Base-by-base conservation (phyloP, 352 stramenopile genomes). In the Globisporangium carolinianum region DNA sequence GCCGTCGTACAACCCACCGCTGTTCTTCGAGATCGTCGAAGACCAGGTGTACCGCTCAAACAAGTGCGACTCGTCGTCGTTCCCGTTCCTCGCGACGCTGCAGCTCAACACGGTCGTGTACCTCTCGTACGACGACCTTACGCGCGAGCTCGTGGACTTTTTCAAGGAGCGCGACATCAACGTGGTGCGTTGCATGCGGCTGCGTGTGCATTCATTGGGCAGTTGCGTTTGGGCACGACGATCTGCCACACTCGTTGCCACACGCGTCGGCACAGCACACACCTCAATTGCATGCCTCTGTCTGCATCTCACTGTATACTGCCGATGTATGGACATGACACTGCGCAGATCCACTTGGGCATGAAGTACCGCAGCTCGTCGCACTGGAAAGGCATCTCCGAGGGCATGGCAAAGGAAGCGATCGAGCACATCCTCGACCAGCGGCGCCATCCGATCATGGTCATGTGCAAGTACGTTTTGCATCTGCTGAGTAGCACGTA, bases 1-100 rank as follows among this genome's bases (percentile, higher is more conserved):
- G 57, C 80, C 81, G 54, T 87, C 81, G 35, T 67, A 91, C 62
- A 94, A 92, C 63, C 82, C 84, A 54, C 84, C 84, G 59, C 69
- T 89, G 58, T 94, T 88, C 76, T 94, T 92, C 59, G 84, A 91
- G 69, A 91, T 94, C 60, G 84, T 94, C 48, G 84, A 92, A 63
- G 76, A 90, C 59, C 73, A 85, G 51, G 84, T 94, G 15, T 94
- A 87, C 51, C 76, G 79, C 46, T 89, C 78, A 60, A 94, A 94
- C 77, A 94, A 91, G 60, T 94, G 81, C 68, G 84, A 94, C 61
- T 68, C 78, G 55, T 89, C 81, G 36, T 90, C 80, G 17, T 91
- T 94, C 67, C 75, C 85, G 56, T 94, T 92, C 63, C 67, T 94
- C 53, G 72, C 76, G 50, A 87, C 72, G 41, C 67, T 94, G 62